A percentile compares a stretch with the other conserved stretches of the same genome.
phyloP scores from a whole-genome alignment of 2,329 filamentous ascomycete genomes.

The Fusarium protoensiforme region DNA sequence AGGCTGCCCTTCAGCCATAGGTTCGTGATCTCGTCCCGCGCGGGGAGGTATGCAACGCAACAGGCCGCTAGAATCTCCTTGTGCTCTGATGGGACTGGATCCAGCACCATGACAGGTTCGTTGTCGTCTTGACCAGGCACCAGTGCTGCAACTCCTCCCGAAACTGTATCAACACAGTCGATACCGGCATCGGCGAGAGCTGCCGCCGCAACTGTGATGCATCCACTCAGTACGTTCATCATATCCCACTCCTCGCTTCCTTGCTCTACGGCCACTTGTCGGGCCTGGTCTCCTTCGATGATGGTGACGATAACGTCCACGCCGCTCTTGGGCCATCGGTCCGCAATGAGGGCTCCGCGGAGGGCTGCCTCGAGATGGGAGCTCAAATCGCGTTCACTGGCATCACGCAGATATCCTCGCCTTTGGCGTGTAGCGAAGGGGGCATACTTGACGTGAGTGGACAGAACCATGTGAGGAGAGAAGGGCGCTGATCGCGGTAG shows the following conservation, averaged over 20 bases:
- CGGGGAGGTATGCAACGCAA: slow-evolving; percentile 89
- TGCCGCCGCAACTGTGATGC: slow-evolving; percentile 92
- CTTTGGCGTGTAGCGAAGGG: slow-evolving; percentile 89
- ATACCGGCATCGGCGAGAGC: slow-evolving; percentile 95
- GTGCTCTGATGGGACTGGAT: slow-evolving; percentile 86
- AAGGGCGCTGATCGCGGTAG: slow-evolving; percentile 91
- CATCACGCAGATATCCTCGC: slow-evolving; percentile 86
- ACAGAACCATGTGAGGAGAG: slow-evolving; percentile 90
- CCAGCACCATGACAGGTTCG: slow-evolving; percentile 70
- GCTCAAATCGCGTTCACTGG: slow-evolving; percentile 87
- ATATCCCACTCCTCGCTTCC: slow-evolving; percentile 80
- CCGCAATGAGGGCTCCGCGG: slow-evolving; percentile 88
- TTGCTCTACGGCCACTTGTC: slow-evolving; percentile 57
- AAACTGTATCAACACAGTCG: slow-evolving; percentile 91
- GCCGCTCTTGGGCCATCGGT: slow-evolving; percentile 98
- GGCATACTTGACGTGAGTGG: slow-evolving; percentile 95
- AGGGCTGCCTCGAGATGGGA: slow-evolving; percentile 93
- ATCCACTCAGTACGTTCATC: slow-evolving; percentile 92
- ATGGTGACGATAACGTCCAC: slow-evolving; percentile 96
- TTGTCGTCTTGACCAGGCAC: slow-evolving; percentile 57
- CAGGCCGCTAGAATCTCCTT: slow-evolving; percentile 82
- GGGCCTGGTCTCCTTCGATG: slow-evolving; percentile 91
- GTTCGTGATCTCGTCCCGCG: slow-evolving; percentile 91
- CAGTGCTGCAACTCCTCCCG: slow-evolving; percentile 88
- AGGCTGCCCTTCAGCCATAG: slow-evolving; percentile 88